phyloP scores from a whole-genome alignment of 1,284 basidiomycete species.

The Malassezia obtusa region DNA sequence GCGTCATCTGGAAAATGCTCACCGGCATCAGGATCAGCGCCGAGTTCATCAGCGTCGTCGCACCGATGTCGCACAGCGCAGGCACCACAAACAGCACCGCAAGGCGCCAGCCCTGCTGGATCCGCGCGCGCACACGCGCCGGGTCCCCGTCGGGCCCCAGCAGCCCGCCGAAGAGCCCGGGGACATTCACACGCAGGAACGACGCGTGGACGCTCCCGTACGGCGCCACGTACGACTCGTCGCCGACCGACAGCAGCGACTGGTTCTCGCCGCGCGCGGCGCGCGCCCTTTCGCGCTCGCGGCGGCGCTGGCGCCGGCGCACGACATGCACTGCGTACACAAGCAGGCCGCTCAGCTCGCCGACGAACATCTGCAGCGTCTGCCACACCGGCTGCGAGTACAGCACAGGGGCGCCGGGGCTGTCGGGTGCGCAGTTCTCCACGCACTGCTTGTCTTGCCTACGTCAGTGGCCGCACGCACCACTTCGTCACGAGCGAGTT shows the following conservation, averaged over 20 bases:
- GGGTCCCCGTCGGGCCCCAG: neutral
- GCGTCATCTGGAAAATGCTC: conserved; percentile 91
- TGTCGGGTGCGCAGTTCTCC: conserved; percentile 38
- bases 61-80: conserved; percentile 76
- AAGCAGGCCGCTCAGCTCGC: conserved; percentile 47
- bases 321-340: conserved; percentile 20
- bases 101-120: conserved; percentile 12
- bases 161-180: neutral
- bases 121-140: neutral
- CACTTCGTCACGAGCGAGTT: conserved; percentile 46
- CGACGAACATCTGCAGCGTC: conserved; percentile 49
- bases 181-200: neutral
- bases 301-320: neutral
- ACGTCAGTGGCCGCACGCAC: neutral
- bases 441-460: conserved; percentile 50
- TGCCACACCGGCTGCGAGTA: conserved; percentile 47
- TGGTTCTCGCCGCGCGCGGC: neutral
- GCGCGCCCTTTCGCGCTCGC: neutral
- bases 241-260: conserved; percentile 4
- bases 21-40: conserved; percentile 90
- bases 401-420: conserved; percentile 23
- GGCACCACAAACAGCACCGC: conserved; percentile 63
- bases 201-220: neutral
- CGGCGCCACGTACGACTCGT: neutral
- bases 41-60: conserved; percentile 87